phyloP scores from a whole-genome alignment of 352 stramenopile species.

The Phytophthora parvispora region DNA sequence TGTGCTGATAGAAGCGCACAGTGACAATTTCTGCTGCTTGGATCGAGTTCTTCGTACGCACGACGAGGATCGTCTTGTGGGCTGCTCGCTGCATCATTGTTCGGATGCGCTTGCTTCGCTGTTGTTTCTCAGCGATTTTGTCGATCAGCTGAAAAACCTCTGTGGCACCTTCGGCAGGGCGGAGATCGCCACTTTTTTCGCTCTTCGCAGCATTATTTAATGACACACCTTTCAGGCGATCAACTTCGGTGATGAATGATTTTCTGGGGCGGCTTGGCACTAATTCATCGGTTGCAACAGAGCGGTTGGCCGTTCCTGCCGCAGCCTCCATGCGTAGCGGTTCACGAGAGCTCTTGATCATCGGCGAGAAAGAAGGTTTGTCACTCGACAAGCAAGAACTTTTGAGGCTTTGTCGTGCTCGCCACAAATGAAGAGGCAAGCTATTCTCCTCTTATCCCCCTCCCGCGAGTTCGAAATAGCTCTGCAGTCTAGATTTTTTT shows the following conservation, averaged over 20 bases:
- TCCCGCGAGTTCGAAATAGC: too few relatives aligned
- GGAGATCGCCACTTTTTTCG: slow-evolving; percentile 8
- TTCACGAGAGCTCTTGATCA: slow-evolving; percentile 1
- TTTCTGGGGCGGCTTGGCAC: slow-evolving; percentile 12
- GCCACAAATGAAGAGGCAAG: too few relatives aligned
- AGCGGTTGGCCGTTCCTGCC: not conserved
- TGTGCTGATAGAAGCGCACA: slow-evolving; percentile 58
- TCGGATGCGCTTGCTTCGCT: slow-evolving; percentile 65
- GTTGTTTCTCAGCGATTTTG: slow-evolving; percentile 54
- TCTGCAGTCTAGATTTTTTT: too few relatives aligned
- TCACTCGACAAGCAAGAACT: not conserved
- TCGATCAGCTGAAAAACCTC: slow-evolving; percentile 69
- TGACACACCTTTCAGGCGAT: slow-evolving; percentile 7
- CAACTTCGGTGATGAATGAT: slow-evolving; percentile 52
- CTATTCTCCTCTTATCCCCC: too few relatives aligned
- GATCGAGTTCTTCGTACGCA: slow-evolving; percentile 76
- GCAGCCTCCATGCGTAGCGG: not conserved
- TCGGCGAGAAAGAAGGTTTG: not conserved
- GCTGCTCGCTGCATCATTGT: slow-evolving; percentile 73
- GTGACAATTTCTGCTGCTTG: slow-evolving; percentile 76
- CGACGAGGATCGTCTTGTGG: slow-evolving; percentile 80
- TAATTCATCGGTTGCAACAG: not conserved
- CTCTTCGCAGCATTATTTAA: not conserved
- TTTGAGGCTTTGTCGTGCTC: not conserved
- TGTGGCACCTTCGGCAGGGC: slow-evolving; percentile 28